These are phyloP conservation scores for Sungouiella thailandica DNA, from an alignment of 805 yeast genomes.

Conservation along the genomic window DNA sequence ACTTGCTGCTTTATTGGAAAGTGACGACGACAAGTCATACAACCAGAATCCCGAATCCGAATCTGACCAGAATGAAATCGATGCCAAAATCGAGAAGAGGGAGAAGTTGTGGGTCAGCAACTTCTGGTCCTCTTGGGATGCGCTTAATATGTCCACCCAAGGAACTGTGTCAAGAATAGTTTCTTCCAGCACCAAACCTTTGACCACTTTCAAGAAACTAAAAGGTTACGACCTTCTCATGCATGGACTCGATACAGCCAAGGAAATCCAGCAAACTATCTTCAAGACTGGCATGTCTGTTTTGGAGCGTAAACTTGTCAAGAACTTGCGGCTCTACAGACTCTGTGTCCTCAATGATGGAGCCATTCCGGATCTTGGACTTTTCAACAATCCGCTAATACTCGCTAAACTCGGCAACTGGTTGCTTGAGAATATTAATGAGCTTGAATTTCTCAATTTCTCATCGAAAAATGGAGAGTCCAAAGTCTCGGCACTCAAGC, in stretches of 20 bases:
- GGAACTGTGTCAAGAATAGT: constrained; percentile 12
- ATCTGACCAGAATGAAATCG: constrained; percentile 20
- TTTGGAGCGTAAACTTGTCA: constrained; percentile 74
- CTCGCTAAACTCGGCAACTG: constrained; percentile 81
- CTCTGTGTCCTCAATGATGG: constrained; percentile 85
- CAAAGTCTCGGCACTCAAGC: constrained; percentile 43
- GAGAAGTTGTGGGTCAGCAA: constrained; percentile 72
- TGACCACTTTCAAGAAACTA: constrained; percentile 21
- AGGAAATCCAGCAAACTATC: constrained; percentile 71
- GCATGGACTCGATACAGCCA: constrained; percentile 82
- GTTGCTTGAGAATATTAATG: constrained; percentile 87
- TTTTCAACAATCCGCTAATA: constrained; percentile 84
- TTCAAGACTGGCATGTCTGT: constrained; percentile 88
- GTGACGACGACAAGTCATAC: constrained; percentile 17
- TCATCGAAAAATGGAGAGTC: constrained; percentile 27
- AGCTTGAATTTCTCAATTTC: constrained; percentile 45
- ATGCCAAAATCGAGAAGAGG: constrained; percentile 31
- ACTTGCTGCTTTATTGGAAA: constrained; percentile 74
- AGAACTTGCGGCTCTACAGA: constrained; percentile 73
- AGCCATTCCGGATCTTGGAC: constrained; percentile 61
- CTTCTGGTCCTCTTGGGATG: constrained; percentile 59
- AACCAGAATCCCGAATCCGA: constrained; percentile 8
- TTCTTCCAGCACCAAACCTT: constrained; percentile 12
- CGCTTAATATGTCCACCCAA: constrained; percentile 34
- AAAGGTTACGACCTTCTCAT: constrained; percentile 49